A percentile compares a stretch with the other conserved stretches of the same genome.
phyloP scores from a whole-genome alignment of 1,139 yeast genomes.

The Candida tropicalis region DNA sequence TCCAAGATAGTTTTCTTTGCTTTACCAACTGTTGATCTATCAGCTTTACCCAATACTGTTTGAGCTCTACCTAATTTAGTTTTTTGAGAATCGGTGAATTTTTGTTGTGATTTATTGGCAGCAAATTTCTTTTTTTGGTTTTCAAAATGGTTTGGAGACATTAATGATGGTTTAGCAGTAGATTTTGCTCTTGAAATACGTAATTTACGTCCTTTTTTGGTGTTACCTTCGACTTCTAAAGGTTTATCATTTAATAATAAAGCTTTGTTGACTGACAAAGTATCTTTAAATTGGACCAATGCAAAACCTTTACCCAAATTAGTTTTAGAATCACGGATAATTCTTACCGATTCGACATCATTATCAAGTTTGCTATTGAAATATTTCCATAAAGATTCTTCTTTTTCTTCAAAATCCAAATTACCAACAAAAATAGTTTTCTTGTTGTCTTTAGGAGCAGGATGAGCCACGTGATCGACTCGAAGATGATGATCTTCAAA shows the following conservation, averaged over 20 bases:
- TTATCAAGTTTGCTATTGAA: conserved; percentile 65
- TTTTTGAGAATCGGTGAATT: conserved; percentile 63
- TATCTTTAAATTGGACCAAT: conserved; percentile 86
- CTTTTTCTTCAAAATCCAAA: conserved; percentile 88
- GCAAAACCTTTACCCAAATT: conserved; percentile 98
- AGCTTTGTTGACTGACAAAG: conserved; percentile 81
- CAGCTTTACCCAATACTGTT: conserved; percentile 76
- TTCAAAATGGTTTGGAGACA: conserved; percentile 50
- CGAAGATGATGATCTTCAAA: conserved; percentile 78
- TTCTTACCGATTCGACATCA: conserved; percentile 82
- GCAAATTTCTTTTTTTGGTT: conserved; percentile 32
- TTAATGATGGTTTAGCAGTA: conserved; percentile 48
- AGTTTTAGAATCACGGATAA: conserved; percentile 89
- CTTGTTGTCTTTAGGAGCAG: conserved; percentile 81
- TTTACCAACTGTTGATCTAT: conserved; percentile 65
- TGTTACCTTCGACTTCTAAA: conserved; percentile 31
- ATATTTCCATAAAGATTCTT: conserved; percentile 85
- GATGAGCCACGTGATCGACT: conserved; percentile 91
- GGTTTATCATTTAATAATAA: conserved; percentile 74
- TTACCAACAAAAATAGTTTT: conserved; percentile 92
- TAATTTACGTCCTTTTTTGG: conserved; percentile 54
- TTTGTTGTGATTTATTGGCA: conserved; percentile 23
- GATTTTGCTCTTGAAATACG: conserved; percentile 79
- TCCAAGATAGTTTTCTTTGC: conserved; percentile 50
- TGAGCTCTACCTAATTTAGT: conserved; percentile 82